Base-by-base conservation (phyloP, 106 monocot genomes). In the Triglochin maritima region DNA sequence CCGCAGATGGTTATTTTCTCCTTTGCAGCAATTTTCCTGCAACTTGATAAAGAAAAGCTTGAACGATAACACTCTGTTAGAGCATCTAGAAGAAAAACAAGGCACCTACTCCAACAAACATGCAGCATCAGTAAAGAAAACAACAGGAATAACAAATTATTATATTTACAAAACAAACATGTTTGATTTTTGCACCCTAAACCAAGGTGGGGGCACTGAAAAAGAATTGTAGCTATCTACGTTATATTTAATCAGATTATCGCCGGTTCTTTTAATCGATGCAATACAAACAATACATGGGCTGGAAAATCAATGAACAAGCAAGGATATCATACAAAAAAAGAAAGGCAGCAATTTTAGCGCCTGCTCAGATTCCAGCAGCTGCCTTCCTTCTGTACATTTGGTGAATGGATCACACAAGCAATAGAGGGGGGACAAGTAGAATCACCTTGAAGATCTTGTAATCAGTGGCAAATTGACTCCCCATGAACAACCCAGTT, bases 401-500 rank as follows among this genome's bases (percentile, higher is more conserved):
- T 55, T 55, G 55, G 14, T 6, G 55, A 9, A 62, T 45, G 44
- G 45, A 62, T 16, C 43, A 43, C 17, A 29, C 60, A 9, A 60
- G 42, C 43, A 60, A 9, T 9, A 29, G 44, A 46, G 8, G 62
- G 17, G n/a, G 44, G 47, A 29, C 2, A 49, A 17, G 16, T 4
- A 16, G 64, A 5, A 1, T 3, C 46, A 49, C 14, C 13, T 17
- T n/a, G 12, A 49, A 49, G 49, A 49, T 5, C 47, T 45, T 17
- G 49, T 7, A 41, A 55, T 67, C 13, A 53, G 13, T 59, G 76
- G 56, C 59, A 86, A 43, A 82, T 66, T 14, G 77, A 64, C 61
- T 77, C 82, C 61, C 85, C 85, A 60, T 67, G 61, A n/a, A 53
- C 67, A 46, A 86, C 85, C 85, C 85, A 86, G 16, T 55, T 59